phyloP scores from a whole-genome alignment of 257 asterid species.

The Echites panduratus region DNA sequence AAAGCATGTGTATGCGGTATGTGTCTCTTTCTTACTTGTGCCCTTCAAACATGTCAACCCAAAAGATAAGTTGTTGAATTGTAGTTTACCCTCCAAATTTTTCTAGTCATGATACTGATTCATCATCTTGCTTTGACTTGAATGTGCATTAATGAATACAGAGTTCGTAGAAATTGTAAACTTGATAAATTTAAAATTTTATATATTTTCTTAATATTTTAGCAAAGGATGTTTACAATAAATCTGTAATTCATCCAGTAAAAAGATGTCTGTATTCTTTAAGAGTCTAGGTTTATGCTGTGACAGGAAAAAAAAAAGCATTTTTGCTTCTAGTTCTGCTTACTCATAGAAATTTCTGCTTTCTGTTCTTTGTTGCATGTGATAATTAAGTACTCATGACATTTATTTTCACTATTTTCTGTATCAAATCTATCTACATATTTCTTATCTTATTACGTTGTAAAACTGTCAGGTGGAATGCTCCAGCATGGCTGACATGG shows the following conservation, averaged over 20 bases:
- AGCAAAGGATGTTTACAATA: not conserved
- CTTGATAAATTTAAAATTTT: not conserved
- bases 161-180: not conserved
- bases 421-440: not conserved
- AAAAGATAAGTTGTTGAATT: not conserved
- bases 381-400: not conserved
- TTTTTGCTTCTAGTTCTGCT: not conserved
- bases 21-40: not conserved
- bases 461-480: constrained; percentile 70
- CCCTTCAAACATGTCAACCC: not conserved
- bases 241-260: not conserved
- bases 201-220: not conserved
- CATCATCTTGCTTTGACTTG: not conserved
- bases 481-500: constrained; percentile 94
- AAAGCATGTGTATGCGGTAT: constrained; percentile 59
- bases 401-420: not conserved
- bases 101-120: not conserved
- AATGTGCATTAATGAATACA: not conserved
- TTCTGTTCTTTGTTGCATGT: not conserved
- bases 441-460: constrained; percentile 9
- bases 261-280: not conserved
- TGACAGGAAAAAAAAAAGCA: not conserved
- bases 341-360: not conserved
- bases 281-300: not conserved
- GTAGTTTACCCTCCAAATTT: not conserved